These are phyloP conservation scores for Pleurotus pulmonarius DNA, from an alignment of 768 basidiomycete species.

Conservation along the genomic window DNA sequence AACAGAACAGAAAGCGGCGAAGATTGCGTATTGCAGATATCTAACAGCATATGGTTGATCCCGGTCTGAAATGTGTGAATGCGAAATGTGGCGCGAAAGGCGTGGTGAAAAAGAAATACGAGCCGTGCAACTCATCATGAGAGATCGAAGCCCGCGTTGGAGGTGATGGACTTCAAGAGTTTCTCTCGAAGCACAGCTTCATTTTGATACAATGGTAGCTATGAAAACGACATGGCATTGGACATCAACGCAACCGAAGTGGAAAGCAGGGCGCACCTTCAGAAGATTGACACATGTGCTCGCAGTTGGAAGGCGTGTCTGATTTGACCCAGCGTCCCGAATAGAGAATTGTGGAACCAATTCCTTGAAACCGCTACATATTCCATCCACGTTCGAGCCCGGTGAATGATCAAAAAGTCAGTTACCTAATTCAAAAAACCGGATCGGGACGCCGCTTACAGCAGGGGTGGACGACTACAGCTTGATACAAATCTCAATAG, in stretches of 20 bases:
- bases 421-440: too few relatives aligned
- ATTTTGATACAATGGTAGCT: constrained; percentile 71
- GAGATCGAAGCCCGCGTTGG: constrained; percentile 90
- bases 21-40: too few relatives aligned
- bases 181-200: constrained; percentile 68
- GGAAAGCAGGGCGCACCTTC: constrained; percentile 49
- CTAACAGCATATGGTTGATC: too few relatives aligned
- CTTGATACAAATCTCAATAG: constrained; percentile 91
- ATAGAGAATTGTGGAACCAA: constrained; percentile 88
- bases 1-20: too few relatives aligned
- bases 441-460: constrained; percentile 35
- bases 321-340: constrained; percentile 73
- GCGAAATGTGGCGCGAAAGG: neutral
- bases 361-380: constrained; percentile 73
- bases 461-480: constrained; percentile 82
- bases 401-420: neutral
- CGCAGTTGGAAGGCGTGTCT: constrained; percentile 65
- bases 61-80: neutral
- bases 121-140: constrained; percentile 42
- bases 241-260: neutral
- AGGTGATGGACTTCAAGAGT: constrained; percentile 80
- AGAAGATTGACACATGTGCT: constrained; percentile 92
- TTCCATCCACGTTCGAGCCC: neutral
- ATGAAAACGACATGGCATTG: neutral
- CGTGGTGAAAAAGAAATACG: neutral